A percentile compares a stretch with the other conserved stretches of the same genome.
These are phyloP conservation scores for Polytrichum commune DNA, from an alignment of 225 moss, liverwort and hornwort species.

Conservation along the genomic window DNA sequence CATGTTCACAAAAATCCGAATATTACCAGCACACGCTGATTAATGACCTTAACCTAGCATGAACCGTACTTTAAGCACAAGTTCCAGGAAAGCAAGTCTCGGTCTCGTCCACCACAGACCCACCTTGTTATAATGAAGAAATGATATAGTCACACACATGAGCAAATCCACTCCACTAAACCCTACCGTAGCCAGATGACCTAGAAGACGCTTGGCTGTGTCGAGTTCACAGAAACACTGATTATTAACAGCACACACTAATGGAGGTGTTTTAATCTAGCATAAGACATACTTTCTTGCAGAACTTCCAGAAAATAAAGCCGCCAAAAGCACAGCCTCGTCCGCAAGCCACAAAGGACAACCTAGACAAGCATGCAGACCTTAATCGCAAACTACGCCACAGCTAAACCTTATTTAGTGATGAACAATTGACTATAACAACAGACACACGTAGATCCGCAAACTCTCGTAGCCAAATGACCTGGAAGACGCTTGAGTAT, in stretches of 20 bases:
- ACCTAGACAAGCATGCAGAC: neutral
- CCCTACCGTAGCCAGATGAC: neutral
- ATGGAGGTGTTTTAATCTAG: neutral
- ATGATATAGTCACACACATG: too few species aligned
- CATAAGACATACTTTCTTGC: neutral
- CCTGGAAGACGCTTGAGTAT: neutral
- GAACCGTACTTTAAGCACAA: neutral
- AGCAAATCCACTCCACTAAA: too few species aligned
- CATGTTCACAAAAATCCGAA: neutral
- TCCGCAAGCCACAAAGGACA: neutral
- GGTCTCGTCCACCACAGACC: neutral
- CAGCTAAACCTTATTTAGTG: neutral
- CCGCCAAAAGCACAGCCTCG: neutral
- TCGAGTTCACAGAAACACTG: neutral
- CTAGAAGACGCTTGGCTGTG: neutral
- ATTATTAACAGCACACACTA: neutral
- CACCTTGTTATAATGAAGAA: too few species aligned
- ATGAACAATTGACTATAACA: too few species aligned
- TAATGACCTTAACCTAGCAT: neutral
- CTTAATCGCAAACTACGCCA: neutral
- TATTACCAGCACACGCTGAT: neutral
- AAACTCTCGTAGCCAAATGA: neutral
- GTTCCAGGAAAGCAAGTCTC: neutral
- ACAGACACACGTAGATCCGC: too few species aligned
- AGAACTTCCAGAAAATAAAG: neutral